Conservation (phyloP, 1,284 basidiomycete species). For the Sporisorium reilianum region DNA sequence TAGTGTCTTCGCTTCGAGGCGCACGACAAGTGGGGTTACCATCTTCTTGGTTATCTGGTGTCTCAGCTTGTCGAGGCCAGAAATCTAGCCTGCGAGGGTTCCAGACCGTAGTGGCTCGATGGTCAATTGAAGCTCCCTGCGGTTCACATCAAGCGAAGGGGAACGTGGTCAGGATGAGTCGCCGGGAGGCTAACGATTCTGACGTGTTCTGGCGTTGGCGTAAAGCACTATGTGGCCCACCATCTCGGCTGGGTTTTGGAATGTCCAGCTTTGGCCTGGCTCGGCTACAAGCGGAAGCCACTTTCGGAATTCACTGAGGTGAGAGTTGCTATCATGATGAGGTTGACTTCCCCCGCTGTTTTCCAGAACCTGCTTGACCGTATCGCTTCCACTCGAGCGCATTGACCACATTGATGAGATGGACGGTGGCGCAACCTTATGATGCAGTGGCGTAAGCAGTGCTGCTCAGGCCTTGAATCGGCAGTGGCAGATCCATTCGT, state of each 20-base stretch:
- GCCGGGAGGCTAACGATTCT: not conserved
- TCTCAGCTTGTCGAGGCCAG: not conserved
- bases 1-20: not conserved
- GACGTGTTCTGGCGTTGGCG: conserved; percentile 3
- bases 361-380: not conserved
- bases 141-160: not conserved
- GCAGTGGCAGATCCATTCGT: not conserved
- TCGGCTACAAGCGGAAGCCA: not conserved
- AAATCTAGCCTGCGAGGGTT: not conserved
- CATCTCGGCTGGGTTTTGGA: conserved; percentile 5
- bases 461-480: not conserved
- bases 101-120: not conserved
- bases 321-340: not conserved
- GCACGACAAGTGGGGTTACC: not conserved
- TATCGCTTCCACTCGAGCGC: not conserved
- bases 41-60: not conserved
- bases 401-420: not conserved
- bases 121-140: not conserved
- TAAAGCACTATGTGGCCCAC: not conserved
- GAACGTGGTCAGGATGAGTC: conserved; percentile 2
- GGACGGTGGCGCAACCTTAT: not conserved
- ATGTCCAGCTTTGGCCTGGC: not conserved
- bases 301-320: not conserved
- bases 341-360: not conserved
- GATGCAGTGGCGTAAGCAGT: not conserved